These are phyloP conservation scores for Bretschneidera sinensis DNA, from an alignment of 345 rosid species.

Conservation along the genomic window DNA sequence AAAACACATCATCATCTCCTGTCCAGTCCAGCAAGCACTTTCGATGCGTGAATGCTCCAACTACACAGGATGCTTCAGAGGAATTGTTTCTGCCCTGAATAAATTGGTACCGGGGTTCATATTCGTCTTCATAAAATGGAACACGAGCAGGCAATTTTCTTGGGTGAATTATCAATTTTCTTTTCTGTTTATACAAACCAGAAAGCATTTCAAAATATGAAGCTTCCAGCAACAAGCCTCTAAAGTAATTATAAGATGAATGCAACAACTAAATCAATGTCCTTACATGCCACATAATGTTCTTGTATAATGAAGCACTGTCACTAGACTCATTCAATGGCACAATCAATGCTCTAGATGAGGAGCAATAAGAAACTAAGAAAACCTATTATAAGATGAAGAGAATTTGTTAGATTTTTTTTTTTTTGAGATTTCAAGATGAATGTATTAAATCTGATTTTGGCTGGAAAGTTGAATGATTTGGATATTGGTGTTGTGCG, in stretches of 20 bases:
- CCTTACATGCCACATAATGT: neutral
- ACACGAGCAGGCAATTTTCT: constrained; percentile 76
- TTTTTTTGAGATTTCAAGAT: too few species aligned
- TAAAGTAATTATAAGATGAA: neutral
- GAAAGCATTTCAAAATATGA: neutral
- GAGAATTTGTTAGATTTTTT: too few species aligned
- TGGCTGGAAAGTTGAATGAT: too few species aligned
- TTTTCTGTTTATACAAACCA: constrained; percentile 54
- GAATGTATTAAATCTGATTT: too few species aligned
- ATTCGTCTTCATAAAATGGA: constrained; percentile 56
- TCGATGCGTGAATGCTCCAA: constrained; percentile 22
- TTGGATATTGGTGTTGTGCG: too few species aligned
- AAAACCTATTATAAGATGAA: too few species aligned
- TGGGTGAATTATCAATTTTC: constrained; percentile 71
- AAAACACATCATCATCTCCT: neutral
- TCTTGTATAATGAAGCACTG: neutral
- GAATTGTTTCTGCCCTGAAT: constrained; percentile 37
- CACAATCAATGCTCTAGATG: neutral
- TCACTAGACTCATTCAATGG: constrained; percentile 1
- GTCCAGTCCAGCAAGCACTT: constrained; percentile 6
- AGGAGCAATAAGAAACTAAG: neutral
- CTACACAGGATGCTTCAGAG: constrained; percentile 18
- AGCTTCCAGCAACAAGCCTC: neutral
- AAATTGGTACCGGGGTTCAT: constrained; percentile 25
- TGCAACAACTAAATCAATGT: neutral